Base-by-base conservation (phyloP, 495 filamentous ascomycete species). In the Lophiostoma macrostomum region DNA sequence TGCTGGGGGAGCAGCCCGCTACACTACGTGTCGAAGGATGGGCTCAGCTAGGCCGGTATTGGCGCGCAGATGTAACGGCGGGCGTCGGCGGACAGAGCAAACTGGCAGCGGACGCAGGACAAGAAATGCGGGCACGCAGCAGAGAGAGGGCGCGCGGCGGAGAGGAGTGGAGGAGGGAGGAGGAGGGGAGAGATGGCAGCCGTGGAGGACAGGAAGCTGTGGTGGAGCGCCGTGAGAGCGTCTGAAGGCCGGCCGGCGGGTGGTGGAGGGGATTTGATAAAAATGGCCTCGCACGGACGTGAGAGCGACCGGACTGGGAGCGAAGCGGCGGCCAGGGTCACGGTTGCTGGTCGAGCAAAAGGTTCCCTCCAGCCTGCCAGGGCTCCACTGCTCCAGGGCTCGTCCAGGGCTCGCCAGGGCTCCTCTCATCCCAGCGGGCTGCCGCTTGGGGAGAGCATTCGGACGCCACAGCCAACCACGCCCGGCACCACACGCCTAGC, bases 1-100 rank as follows among this genome's bases (percentile, higher is more conserved):
- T n/a, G n/a, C n/a, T n/a, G n/a, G n/a, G 53, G 39, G 31, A 29
- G 12, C 19, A 43, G 22, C 35, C 43, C 57, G 56, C 40, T 14
- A 59, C 42, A 37, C 42, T 41, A 37, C 14, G 43, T 39, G 56
- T 54, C 47, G 58, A 57, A 50, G 47, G 55, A 46, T 34, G 55
- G 53, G 34, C 18, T 43, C 54, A 57, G 54, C 54, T 51, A 51
- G 44, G 46, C 37, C n/a, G n/a, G n/a, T 38, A 29, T 28, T 20
- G 29, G 12, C 18, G 41, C 31, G 51, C 40, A 18, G 53, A 37
- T 42, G 53, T 34, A 29, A 47, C 41, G 24, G 25, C 4, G 28
- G 36, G 36, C 36, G 36, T 35, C 23, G 36, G 53, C 34, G 44
- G 4, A 39, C 5, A 27, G 7, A 24, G 22, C 30, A 6, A 10